Conservation (phyloP, 371 early-diverging fungal species). For the Rhizopus delemar region DNA sequence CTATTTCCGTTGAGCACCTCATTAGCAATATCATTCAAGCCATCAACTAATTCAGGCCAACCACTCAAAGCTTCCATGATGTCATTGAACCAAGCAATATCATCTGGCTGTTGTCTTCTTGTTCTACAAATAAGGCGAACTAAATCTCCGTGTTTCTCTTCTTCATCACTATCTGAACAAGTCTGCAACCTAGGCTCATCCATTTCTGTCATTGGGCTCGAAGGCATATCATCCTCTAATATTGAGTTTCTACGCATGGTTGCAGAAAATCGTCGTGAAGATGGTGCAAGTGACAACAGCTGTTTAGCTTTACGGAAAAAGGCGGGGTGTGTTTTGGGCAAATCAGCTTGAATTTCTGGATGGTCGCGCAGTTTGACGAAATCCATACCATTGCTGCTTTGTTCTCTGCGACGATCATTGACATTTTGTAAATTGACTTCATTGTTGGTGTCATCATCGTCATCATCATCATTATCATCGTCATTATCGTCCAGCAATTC, state of each 20-base stretch:
- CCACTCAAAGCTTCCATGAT: conserved; percentile 36
- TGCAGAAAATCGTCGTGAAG: conserved; percentile 23
- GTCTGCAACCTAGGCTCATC: conserved; percentile 35
- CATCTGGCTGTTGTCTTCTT: conserved; percentile 43
- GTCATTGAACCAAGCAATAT: conserved; percentile 36
- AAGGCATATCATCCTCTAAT: conserved; percentile 30
- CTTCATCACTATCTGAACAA: conserved; percentile 17
- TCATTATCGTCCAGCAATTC: conserved; percentile 21
- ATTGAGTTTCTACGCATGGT: conserved; percentile 42
- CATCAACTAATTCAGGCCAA: conserved; percentile 45
- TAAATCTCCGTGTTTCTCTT: conserved; percentile 13
- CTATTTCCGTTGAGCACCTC: conserved; percentile 11
- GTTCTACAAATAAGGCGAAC: conserved; percentile 29
- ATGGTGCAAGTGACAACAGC: conserved; percentile 33
- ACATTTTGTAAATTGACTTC: not conserved
- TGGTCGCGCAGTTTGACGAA: conserved; percentile 29
- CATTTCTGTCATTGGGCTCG: conserved; percentile 23
- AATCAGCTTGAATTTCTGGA: conserved; percentile 33
- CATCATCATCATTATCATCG: conserved; percentile 15
- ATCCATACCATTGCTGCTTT: conserved; percentile 10
- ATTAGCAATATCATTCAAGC: conserved; percentile 30
- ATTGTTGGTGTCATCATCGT: not conserved
- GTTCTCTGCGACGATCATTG: conserved; percentile 5
- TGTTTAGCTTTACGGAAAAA: conserved; percentile 46
- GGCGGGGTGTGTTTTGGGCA: conserved; percentile 26